Evolutionary conservation across 2,329 filamentous ascomycete species (phyloP), one percentile per base, ranked within the genome.

Genomic region (Ophiostoma triangulosporum): DNA sequence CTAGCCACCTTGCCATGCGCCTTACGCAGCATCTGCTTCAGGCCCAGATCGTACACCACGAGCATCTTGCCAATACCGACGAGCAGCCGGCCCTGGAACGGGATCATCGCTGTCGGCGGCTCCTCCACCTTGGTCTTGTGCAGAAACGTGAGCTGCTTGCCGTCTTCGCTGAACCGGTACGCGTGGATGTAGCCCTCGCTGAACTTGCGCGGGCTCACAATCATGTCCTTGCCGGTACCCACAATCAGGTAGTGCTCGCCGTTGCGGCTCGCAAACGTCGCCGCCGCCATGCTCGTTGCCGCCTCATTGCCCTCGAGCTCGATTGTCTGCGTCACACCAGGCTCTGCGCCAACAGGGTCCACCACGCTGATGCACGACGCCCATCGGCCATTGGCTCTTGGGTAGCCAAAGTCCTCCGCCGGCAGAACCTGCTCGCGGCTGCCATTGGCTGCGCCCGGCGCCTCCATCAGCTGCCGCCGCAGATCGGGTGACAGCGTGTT

Each of bases 51-150:
- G 64, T 95, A 98, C 48, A 96, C 78, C 52, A 88, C 80, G 24
- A 99, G 70, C 32, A 85, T 81, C 60, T 84, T 82, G 53, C 90
- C 91, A 48, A 96, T 77, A 46, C 90, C 93, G n/a, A 85, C 85
- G 3, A 94, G 71, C 0, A 98, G 74, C 59, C 86, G 85, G 29
- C 94, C 94, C 66, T 97, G 91, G 73, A 98, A 99, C 3, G 81
- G 76, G n/a, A 93, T 73, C 15, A 98, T 74, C n/a, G 93, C 91
- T 62, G 88, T 81, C 1, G 94, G 88, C 2, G 91, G 90, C 59
- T 89, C 83, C 60, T 94, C 88, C 6, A 96, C 78, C 62, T 89
- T 88, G 0, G 94, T 98, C 68, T 96, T 96, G 70, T 98, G 93
- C 58, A 96, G 90, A 55, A 97, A 93, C 63, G 96, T 87, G 15